These are phyloP conservation scores for Metschnikowia continentalis DNA, from an alignment of 805 yeast genomes.

Conservation along the genomic window DNA sequence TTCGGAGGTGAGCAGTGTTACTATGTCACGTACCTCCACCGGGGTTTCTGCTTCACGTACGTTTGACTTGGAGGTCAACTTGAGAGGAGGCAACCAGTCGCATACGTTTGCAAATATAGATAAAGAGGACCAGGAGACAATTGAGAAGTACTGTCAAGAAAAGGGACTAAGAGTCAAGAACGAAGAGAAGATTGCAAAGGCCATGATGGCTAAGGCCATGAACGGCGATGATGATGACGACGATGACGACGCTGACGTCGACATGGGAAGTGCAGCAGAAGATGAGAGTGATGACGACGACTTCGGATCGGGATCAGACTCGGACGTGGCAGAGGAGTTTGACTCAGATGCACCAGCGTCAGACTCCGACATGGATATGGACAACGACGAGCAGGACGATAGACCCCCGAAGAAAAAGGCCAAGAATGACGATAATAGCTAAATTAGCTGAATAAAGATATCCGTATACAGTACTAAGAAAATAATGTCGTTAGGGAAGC, in stretches of 20 bases:
- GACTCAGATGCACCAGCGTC: constrained; percentile 57
- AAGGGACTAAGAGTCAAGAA: constrained; percentile 80
- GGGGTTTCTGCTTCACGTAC: constrained; percentile 79
- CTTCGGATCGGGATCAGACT: constrained; percentile 59
- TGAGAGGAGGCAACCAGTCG: constrained; percentile 58
- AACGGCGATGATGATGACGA: constrained; percentile 56
- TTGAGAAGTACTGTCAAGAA: constrained; percentile 72
- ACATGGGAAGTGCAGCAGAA: constrained; percentile 74
- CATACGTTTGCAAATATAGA: constrained; percentile 86
- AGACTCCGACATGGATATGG: constrained; percentile 24
- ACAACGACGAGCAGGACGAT: constrained; percentile 18
- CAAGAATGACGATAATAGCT: constrained; percentile 14
- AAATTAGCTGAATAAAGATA: neutral
- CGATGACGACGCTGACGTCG: constrained; percentile 44
- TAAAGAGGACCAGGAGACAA: constrained; percentile 78
- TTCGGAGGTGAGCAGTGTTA: constrained; percentile 69
- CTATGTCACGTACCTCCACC: constrained; percentile 82
- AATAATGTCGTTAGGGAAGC: neutral
- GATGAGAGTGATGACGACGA: constrained; percentile 82
- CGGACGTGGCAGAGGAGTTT: constrained; percentile 80
- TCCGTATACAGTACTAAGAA: neutral
- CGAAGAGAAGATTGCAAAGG: constrained; percentile 85
- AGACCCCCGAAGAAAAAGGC: constrained; percentile 33
- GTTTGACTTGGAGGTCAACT: constrained; percentile 79
- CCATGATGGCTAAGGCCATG: constrained; percentile 71